These are phyloP conservation scores for Solanum ossicruentum DNA, from an alignment of 257 asterid genomes.

Conservation along the genomic window DNA sequence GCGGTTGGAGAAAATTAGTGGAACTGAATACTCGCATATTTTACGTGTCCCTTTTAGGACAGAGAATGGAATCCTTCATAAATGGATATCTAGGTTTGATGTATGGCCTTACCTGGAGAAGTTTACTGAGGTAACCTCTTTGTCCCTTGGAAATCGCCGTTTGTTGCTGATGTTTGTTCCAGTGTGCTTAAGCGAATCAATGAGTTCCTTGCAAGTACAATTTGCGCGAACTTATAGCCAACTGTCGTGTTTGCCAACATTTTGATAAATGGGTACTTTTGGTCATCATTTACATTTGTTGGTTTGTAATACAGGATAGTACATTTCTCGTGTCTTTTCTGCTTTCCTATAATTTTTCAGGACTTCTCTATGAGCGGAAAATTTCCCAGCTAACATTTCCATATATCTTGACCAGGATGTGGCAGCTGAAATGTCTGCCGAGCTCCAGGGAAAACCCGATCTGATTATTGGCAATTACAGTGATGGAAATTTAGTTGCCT, in stretches of 20 bases:
- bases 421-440: slow-evolving; percentile 79
- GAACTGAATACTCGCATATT: slow-evolving; percentile 82
- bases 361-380: not conserved
- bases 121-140: slow-evolving; percentile 54
- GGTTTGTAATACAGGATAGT: not conserved
- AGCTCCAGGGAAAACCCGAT: slow-evolving; percentile 80
- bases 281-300: not conserved
- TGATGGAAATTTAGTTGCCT: slow-evolving; percentile 97
- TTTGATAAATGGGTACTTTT: not conserved
- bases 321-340: not conserved
- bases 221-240: not conserved
- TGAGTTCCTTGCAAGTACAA: not conserved
- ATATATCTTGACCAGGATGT: slow-evolving; percentile 39
- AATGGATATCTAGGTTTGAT: slow-evolving; percentile 97
- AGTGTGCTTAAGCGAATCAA: not conserved
- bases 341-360: not conserved
- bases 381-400: not conserved
- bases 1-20: slow-evolving; percentile 69
- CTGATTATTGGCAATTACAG: slow-evolving; percentile 91
- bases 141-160: not conserved
- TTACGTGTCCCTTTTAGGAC: slow-evolving; percentile 85
- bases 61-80: slow-evolving; percentile 64
- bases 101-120: slow-evolving; percentile 97
- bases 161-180: not conserved
- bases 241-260: not conserved